Conservation (phyloP, 176 grass and related monocot genomes). For the Zea luxurians region DNA sequence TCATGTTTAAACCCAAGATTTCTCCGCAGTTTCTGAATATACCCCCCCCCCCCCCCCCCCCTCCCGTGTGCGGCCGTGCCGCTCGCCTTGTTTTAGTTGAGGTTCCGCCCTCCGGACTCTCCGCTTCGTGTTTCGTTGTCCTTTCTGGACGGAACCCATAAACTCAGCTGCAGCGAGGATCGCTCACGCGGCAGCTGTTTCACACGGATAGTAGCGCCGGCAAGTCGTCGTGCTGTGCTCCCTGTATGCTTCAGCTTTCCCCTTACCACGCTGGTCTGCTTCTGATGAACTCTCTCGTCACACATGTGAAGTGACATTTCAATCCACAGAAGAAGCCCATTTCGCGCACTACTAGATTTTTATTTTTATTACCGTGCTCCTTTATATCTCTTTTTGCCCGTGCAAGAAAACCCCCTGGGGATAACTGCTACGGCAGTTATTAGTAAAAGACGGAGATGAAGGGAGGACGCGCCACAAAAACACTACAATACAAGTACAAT, state of each 20-base stretch:
- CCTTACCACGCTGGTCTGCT: not conserved
- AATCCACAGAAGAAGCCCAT: not conserved
- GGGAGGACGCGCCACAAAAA: conserved; percentile 5
- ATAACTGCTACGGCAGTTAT: conserved; percentile 1
- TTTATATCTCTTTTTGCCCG: not conserved
- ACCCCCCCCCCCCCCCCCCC: not conserved
- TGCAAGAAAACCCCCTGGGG: conserved; percentile 21
- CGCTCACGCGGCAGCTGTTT: conserved; percentile 26
- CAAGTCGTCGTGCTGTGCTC: conserved; percentile 14
- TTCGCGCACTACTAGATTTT: not conserved
- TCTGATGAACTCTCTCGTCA: conserved; percentile 10
- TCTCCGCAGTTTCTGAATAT: not conserved
- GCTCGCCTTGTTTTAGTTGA: not conserved
- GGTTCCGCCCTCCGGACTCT: conserved; percentile 25
- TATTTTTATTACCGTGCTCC: not conserved
- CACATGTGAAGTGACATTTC: not conserved
- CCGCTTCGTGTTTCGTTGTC: conserved; percentile 48
- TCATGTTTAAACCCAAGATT: conserved; percentile 10
- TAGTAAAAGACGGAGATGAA: conserved; percentile 12
- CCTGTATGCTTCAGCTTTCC: not conserved
- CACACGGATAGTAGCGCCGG: conserved; percentile 10
- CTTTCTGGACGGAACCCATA: conserved; percentile 21
- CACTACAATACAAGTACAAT: conserved; percentile 22
- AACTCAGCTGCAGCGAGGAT: conserved; percentile 20
- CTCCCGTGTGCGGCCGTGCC: not conserved